phyloP scores from a whole-genome alignment of 306 rosid species.

The Cucurbita pepo region DNA sequence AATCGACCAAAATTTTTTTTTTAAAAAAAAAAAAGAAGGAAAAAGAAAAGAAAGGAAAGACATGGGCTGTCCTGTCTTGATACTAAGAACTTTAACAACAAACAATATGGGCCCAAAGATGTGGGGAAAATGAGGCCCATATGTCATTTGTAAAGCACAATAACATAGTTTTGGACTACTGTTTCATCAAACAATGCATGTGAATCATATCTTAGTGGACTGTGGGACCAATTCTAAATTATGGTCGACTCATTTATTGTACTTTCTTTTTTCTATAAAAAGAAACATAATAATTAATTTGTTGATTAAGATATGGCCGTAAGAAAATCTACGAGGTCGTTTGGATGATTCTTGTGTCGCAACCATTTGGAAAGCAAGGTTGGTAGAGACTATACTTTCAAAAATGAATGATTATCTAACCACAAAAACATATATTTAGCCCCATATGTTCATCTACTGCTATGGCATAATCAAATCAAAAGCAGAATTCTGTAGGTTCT shows the following conservation, averaged over 20 bases:
- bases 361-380: not conserved
- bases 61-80: not conserved
- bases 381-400: not conserved
- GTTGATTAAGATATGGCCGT: not conserved
- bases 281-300: not conserved
- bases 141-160: not conserved
- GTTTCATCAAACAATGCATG: not conserved
- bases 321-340: not conserved
- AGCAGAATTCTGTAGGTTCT: no score
- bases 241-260: not conserved
- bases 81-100: not conserved
- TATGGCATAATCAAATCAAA: no score
- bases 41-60: not conserved
- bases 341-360: not conserved
- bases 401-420: not conserved
- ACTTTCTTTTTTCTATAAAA: not conserved
- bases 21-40: no score
- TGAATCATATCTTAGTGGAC: not conserved
- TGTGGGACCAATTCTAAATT: not conserved
- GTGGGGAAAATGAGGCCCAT: conserved; percentile 6
- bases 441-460: no score
- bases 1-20: not conserved
- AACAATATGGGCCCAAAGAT: conserved; percentile 3
- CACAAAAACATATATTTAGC: not conserved
- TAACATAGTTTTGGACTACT: not conserved